Evolutionary conservation across 306 rosid genomes (phyloP).

Genomic region (Canavalia gladiata): DNA sequence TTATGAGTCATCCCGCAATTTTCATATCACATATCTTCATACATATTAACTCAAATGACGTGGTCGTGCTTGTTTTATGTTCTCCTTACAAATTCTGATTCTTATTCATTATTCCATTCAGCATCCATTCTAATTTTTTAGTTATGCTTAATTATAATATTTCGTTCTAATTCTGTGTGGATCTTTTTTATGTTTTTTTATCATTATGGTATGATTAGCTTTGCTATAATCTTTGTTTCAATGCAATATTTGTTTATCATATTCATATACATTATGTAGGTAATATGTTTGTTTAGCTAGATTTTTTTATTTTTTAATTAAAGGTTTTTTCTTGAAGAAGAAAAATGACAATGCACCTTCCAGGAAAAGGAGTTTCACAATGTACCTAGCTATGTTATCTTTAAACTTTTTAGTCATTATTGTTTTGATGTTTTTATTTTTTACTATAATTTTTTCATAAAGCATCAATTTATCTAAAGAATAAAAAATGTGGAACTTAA

Average conservation of each 20-base stretch:
- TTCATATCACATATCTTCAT: not conserved
- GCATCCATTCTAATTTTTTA: constrained; percentile 1
- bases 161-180: not conserved
- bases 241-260: not conserved
- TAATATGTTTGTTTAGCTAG: constrained; percentile 12
- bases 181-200: not conserved
- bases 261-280: constrained; percentile 11
- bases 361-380: constrained; percentile 54
- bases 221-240: constrained; percentile 6
- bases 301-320: not conserved
- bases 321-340: constrained; percentile 66
- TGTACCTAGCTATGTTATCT: constrained; percentile 62
- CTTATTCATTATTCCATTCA: constrained; percentile 55
- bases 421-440: constrained; percentile 67
- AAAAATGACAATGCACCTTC: constrained; percentile 62
- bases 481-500: constrained; percentile 4
- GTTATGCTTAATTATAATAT: not conserved
- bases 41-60: not conserved
- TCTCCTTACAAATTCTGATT: constrained; percentile 43
- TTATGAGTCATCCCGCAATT: constrained; percentile 41
- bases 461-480: constrained; percentile 12
- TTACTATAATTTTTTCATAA: constrained; percentile 70
- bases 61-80: constrained; percentile 17
- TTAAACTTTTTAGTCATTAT: constrained; percentile 73
- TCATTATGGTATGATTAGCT: constrained; percentile 3